Conservation (phyloP, 495 filamentous ascomycete species). For the Lentithecium fluviatile region DNA sequence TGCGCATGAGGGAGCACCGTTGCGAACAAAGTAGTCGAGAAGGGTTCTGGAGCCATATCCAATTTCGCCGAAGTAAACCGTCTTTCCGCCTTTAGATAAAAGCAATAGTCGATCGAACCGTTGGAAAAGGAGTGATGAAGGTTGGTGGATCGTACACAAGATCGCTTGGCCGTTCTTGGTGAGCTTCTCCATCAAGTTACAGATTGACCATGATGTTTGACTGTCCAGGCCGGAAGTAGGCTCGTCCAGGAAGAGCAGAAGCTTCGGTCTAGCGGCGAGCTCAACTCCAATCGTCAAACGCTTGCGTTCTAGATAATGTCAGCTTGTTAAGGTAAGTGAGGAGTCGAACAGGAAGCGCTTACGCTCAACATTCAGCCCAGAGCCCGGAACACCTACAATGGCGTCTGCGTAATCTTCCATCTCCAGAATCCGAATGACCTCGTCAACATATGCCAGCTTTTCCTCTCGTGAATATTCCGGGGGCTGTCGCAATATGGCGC, state of each 20-base stretch:
- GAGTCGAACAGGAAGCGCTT: background rate
- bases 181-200: conserved; percentile 70
- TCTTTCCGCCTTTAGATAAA: conserved; percentile 71
- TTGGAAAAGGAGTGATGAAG: conserved; percentile 82
- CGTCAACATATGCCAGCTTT: conserved; percentile 29
- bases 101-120: conserved; percentile 83
- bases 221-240: conserved; percentile 79
- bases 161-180: conserved; percentile 78
- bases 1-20: conserved; percentile 70
- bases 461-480: conserved; percentile 31
- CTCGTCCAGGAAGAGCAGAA: conserved; percentile 45
- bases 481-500: conserved; percentile 31
- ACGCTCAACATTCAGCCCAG: conserved; percentile 6
- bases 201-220: conserved; percentile 82
- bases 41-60: conserved; percentile 71
- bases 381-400: conserved; percentile 27
- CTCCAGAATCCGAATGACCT: conserved; percentile 26
- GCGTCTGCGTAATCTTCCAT: conserved; percentile 34
- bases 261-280: conserved; percentile 28
- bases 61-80: conserved; percentile 88
- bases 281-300: conserved; percentile 35
- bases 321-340: conserved; percentile 16
- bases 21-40: conserved; percentile 72
- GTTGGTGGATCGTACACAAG: conserved; percentile 89
- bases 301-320: conserved; percentile 17